Conservation (phyloP, 2,329 filamentous ascomycete genomes). For the Phaeosphaeriaceae sp. region DNA sequence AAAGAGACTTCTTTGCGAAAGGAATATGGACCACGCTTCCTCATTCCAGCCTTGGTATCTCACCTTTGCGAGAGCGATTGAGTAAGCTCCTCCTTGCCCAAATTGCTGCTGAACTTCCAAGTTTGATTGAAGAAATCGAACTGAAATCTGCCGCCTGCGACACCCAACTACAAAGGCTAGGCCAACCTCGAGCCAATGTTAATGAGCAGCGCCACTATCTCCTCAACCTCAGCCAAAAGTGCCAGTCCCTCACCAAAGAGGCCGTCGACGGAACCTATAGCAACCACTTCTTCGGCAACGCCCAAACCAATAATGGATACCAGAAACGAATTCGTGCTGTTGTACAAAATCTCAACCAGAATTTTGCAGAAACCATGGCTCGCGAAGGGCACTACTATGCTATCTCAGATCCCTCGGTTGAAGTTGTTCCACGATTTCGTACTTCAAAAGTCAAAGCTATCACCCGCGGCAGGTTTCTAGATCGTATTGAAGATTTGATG, state of each 20-base stretch:
- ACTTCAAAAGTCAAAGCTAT: not conserved
- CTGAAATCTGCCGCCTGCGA: slow-evolving; percentile 2
- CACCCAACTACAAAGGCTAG: slow-evolving; percentile 52
- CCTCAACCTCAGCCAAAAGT: slow-evolving; percentile 48
- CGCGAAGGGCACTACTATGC: slow-evolving; percentile 25
- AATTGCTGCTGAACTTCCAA: slow-evolving; percentile 29
- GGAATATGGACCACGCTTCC: slow-evolving; percentile 20
- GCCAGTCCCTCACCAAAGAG: slow-evolving; percentile 43
- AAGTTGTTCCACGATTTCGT: not conserved
- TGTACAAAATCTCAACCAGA: slow-evolving; percentile 25
- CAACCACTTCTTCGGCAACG: slow-evolving; percentile 8
- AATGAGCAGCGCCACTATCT: slow-evolving; percentile 58
- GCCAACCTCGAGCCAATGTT: slow-evolving; percentile 52
- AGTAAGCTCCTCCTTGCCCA: slow-evolving; percentile 54
- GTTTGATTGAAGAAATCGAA: slow-evolving; percentile 6
- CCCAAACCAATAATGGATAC: slow-evolving; percentile 2
- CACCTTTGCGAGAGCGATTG: slow-evolving; percentile 54
- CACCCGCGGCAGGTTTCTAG: not conserved
- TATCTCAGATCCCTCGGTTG: slow-evolving; percentile 38
- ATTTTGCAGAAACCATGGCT: slow-evolving; percentile 29
- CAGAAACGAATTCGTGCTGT: slow-evolving; percentile 23
- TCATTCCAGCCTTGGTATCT: slow-evolving; percentile 48
- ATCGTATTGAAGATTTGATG: slow-evolving; percentile 32
- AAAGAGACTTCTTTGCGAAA: slow-evolving; percentile 15
- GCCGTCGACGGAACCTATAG: slow-evolving; percentile 1